These are phyloP conservation scores for Kokia cookei DNA, from an alignment of 441 rosid genomes.

Conservation along the genomic window DNA sequence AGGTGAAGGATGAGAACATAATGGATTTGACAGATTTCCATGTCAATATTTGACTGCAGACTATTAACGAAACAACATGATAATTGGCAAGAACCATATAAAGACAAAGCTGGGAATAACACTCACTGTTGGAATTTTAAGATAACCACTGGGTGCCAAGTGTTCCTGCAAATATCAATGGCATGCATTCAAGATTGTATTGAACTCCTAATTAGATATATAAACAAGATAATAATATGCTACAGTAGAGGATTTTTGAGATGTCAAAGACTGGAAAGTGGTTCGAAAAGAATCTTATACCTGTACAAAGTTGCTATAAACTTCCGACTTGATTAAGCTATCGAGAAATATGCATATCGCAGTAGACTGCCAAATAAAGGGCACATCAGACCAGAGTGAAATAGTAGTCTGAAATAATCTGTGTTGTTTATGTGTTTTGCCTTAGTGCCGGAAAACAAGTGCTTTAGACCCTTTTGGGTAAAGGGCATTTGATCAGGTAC, in stretches of 20 bases:
- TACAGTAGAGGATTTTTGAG: too few relatives aligned
- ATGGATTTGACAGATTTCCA: not conserved
- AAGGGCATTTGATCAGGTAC: not conserved
- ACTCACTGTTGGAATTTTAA: constrained; percentile 83
- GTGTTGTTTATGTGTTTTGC: not conserved
- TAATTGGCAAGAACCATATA: not conserved
- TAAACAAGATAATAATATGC: too few relatives aligned
- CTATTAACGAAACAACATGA: too few relatives aligned
- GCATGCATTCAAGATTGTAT: too few relatives aligned
- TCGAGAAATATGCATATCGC: constrained; percentile 57
- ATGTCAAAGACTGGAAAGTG: not conserved
- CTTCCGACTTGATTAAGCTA: constrained; percentile 42
- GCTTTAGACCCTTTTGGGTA: not conserved
- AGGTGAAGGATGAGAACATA: not conserved
- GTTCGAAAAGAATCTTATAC: constrained; percentile 16
- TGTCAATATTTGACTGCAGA: not conserved
- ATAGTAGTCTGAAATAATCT: not conserved
- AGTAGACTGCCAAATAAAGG: constrained; percentile 33
- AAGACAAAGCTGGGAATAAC: not conserved
- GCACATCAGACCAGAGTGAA: constrained; percentile 7
- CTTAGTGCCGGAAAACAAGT: not conserved
- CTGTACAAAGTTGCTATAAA: constrained; percentile 68
- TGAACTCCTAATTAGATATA: too few relatives aligned
- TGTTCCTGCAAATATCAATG: constrained; percentile 58
- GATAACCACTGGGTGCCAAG: constrained; percentile 73